Percentiles rank a stretch among this genome's conserved stretches.
Evolutionary conservation across 306 rosid genomes (phyloP).

Genomic region (Coriaria nepalensis): DNA sequence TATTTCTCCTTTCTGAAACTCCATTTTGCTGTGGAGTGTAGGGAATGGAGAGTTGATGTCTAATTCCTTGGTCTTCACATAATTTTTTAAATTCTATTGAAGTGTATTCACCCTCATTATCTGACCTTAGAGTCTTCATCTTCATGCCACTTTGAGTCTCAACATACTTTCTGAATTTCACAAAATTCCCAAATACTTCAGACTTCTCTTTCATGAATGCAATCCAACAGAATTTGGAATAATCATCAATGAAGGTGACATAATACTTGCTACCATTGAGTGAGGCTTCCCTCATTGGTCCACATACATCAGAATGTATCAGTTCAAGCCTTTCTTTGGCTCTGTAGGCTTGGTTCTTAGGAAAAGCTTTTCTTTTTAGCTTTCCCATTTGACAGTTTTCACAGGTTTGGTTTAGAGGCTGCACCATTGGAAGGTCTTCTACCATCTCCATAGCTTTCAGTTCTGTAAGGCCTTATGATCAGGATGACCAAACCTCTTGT

Average conservation of each 20-base stretch:
- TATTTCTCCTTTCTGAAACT: slow-evolving; percentile 6
- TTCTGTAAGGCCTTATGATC: slow-evolving; percentile 1
- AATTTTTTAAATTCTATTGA: not conserved
- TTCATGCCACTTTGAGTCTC: slow-evolving; percentile 2
- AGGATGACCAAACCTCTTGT: slow-evolving; percentile 4
- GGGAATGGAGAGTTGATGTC: not conserved
- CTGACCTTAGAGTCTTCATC: not conserved
- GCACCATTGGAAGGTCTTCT: not conserved
- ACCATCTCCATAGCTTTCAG: not conserved
- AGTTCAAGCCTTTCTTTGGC: slow-evolving; percentile 1
- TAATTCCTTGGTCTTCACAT: not conserved
- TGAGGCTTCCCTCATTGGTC: slow-evolving; percentile 3
- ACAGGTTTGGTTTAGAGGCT: not conserved
- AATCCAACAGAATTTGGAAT: not conserved
- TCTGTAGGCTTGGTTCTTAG: slow-evolving; percentile 2
- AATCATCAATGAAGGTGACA: slow-evolving; percentile 7
- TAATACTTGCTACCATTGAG: slow-evolving; percentile 8
- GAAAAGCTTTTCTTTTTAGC: not conserved
- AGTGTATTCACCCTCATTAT: not conserved
- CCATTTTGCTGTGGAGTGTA: slow-evolving; percentile 13
- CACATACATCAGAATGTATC: slow-evolving; percentile 4
- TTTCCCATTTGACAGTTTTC: slow-evolving; percentile 4
- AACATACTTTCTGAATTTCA: not conserved
- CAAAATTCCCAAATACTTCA: not conserved
- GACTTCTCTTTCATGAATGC: not conserved